Base-by-base conservation (phyloP, 768 basidiomycete genomes). In the Heimioporus sp. region DNA sequence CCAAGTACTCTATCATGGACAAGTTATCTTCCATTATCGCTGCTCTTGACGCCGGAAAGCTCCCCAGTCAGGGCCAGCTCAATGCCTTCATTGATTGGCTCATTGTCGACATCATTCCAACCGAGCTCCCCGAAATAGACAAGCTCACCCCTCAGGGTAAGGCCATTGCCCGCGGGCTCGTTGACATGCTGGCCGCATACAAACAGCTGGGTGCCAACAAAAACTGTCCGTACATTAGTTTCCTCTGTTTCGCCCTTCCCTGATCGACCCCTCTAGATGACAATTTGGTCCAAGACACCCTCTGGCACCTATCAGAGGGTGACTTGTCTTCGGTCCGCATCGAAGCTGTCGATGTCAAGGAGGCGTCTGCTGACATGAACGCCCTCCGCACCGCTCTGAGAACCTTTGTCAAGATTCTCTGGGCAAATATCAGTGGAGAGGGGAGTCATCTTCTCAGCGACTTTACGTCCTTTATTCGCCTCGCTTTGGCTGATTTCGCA, bases 41-140 rank as follows among this genome's bases (percentile, higher is more conserved):
- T 43, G 87, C 87, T 9, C 67, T 89, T 59, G 77, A 82, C 55
- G 85, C 86, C 16, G 85, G 85, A 19, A 90, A 90, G 62, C 71
- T 87, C 5, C 87, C 87, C 16, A 75, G 75, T 2, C 82, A 86
- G 11, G 65, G 77, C 28, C 87, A 90, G 61, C 57, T 80, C 36
- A 74, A 75, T 53, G 61, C 62, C 0, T 74, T 77, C 60, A 75
- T 86, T 56, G 80, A 86, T 61, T 82, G 76, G 74, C 60, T 81
- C 42, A 79, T 81, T 37, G 61, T 73, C 12, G 73, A 79, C 34
- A 72, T 76, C 52, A 65, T 80, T 9, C 72, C 75, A 37, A 66
- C 76, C 20, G 74, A 82, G 41, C 72, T 76, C 5, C 53, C 69
- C 1, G 51, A 65, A 8, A 54, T 68, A 2, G 65, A 68, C 5